phyloP scores from a whole-genome alignment of 805 yeast species.

The Lachancea dasiensis region DNA sequence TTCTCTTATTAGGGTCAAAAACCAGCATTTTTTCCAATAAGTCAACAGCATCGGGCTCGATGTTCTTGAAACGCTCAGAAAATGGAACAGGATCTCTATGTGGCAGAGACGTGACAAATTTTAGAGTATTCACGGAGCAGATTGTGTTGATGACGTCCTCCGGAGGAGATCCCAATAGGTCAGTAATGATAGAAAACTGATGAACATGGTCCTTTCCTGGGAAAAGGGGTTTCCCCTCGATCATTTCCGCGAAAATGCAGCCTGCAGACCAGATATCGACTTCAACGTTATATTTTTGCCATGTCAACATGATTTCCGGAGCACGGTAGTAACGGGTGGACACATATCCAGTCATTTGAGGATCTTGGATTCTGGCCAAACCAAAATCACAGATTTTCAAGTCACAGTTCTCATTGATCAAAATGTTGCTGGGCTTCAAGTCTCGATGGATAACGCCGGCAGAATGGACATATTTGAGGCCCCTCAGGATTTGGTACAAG shows the following conservation, averaged over 20 bases:
- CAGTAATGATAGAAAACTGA: slow-evolving; percentile 95
- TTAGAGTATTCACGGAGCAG: slow-evolving; percentile 88
- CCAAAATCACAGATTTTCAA: slow-evolving; percentile 92
- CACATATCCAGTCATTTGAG: slow-evolving; percentile 98
- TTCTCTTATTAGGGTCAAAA: slow-evolving; percentile 91
- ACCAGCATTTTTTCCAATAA: slow-evolving; percentile 83
- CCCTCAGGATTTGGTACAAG: slow-evolving; percentile 87
- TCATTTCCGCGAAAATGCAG: slow-evolving; percentile 95
- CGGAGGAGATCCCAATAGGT: slow-evolving; percentile 93
- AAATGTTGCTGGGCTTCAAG: slow-evolving; percentile 76
- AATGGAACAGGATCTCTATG: slow-evolving; percentile 89
- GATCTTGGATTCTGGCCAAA: slow-evolving; percentile 93
- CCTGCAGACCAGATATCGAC: slow-evolving; percentile 99
- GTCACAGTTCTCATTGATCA: slow-evolving; percentile 86
- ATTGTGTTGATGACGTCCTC: slow-evolving; percentile 93
- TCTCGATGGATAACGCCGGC: slow-evolving; percentile 92
- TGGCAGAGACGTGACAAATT: slow-evolving; percentile 91
- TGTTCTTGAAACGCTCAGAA: slow-evolving; percentile 68
- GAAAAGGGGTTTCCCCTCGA: slow-evolving; percentile 92
- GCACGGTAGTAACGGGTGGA: slow-evolving; percentile 95
- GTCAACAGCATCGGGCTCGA: slow-evolving; percentile 84
- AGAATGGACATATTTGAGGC: slow-evolving; percentile 82
- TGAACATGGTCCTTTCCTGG: slow-evolving; percentile 99
- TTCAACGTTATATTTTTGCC: slow-evolving; percentile 96
- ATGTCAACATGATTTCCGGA: slow-evolving; percentile 96